A percentile compares a stretch with the other conserved stretches of the same genome.
Conservation (phyloP, 257 asterid genomes). For the Nemophila menziesii region DNA sequence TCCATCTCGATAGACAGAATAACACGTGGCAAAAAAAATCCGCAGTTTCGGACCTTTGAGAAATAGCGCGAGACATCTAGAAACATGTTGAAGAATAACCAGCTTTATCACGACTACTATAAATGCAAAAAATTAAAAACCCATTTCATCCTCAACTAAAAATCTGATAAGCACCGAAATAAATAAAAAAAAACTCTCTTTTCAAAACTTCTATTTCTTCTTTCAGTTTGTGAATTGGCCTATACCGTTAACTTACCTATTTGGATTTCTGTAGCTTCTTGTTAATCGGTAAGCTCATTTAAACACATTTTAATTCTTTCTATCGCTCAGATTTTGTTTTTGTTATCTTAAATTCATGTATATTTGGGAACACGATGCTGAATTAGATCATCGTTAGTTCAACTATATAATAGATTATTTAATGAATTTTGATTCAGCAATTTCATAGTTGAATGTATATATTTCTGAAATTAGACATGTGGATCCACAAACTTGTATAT, state of each 20-base stretch:
- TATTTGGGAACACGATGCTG: too few species aligned
- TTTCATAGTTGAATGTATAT: too few species aligned
- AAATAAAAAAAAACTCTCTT: slow-evolving; percentile 9
- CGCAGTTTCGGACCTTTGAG: not conserved
- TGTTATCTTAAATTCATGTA: too few species aligned
- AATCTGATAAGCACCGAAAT: not conserved
- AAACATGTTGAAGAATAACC: slow-evolving; percentile 25
- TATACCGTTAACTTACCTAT: slow-evolving; percentile 23
- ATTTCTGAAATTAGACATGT: too few species aligned
- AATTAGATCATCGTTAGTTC: too few species aligned
- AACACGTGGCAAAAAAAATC: not conserved
- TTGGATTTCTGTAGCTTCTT: slow-evolving; percentile 33
- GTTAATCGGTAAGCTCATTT: slow-evolving; percentile 21
- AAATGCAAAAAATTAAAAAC: slow-evolving; percentile 1
- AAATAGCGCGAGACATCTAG: slow-evolving; percentile 57
- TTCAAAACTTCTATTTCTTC: not conserved
- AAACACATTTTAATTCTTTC: not conserved
- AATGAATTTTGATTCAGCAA: too few species aligned
- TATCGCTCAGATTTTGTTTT: not conserved
- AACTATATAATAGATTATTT: too few species aligned
- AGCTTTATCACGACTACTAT: not conserved
- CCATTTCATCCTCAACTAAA: slow-evolving; percentile 1
- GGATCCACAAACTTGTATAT: too few species aligned
- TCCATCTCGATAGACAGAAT: not conserved
- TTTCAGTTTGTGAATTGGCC: slow-evolving; percentile 43